Evolutionary conservation across 2,329 filamentous ascomycete species (phyloP).

Genomic region (Calonectria ilicicola): DNA sequence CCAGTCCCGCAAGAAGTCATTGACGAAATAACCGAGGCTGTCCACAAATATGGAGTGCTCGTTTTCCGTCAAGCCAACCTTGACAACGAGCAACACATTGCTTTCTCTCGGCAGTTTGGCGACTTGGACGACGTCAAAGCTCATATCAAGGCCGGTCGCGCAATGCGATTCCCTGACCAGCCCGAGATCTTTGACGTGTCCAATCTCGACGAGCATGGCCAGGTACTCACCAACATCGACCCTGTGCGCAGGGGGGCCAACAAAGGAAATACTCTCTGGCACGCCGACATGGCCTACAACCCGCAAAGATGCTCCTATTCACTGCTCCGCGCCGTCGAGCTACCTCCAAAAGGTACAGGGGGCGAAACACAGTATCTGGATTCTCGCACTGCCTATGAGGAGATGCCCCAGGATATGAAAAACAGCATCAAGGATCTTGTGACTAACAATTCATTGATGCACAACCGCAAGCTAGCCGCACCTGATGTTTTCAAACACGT

Average conservation of each 20-base stretch:
- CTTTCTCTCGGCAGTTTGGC: constrained; percentile 6
- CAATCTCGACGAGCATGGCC: constrained; percentile 5
- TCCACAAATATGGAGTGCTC: constrained; percentile 12
- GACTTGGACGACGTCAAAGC: constrained; percentile 18
- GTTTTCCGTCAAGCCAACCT: constrained; percentile 11
- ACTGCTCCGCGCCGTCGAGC: constrained; percentile 6
- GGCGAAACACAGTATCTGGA: constrained; percentile 12
- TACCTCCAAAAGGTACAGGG: background rate
- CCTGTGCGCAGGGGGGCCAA: constrained; percentile 8
- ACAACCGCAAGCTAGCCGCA: constrained; percentile 8
- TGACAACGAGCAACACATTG: constrained; percentile 12
- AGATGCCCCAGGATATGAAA: constrained; percentile 8
- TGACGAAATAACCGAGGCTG: background rate
- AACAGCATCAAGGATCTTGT: background rate
- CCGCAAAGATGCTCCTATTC: constrained; percentile 5
- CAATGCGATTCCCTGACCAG: constrained; percentile 11
- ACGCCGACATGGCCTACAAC: constrained; percentile 14
- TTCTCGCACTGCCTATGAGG: constrained; percentile 5
- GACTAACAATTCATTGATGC: constrained; percentile 3
- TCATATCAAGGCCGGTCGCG: constrained; percentile 9
- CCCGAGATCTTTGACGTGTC: constrained; percentile 18
- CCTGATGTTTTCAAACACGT: background rate
- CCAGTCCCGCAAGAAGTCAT: background rate
- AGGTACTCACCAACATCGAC: background rate
- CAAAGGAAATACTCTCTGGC: constrained; percentile 10